phyloP scores from a whole-genome alignment of 345 rosid species.

The Eucalyptus tenuipes region DNA sequence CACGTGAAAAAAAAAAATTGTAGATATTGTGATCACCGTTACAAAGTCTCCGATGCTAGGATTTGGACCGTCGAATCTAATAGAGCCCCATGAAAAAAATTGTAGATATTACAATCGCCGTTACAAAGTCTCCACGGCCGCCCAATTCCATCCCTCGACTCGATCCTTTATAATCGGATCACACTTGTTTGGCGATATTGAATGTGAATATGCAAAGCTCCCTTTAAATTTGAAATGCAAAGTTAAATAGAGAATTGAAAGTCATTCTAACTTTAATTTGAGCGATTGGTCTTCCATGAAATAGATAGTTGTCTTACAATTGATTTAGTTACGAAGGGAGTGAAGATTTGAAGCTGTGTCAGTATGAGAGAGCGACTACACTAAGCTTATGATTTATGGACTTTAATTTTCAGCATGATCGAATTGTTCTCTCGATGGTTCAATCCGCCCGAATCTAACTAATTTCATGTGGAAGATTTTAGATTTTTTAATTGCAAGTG shows the following conservation, averaged over 20 bases:
- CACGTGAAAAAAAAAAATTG: background rate
- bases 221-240: background rate
- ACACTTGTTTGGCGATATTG: no score
- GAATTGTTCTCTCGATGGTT: background rate
- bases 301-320: background rate
- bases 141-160: background rate
- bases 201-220: background rate
- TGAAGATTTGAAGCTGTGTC: background rate
- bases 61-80: background rate
- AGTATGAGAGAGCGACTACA: background rate
- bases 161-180: background rate
- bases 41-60: background rate
- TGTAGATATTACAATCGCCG: rapidly evolving
- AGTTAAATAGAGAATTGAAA: background rate
- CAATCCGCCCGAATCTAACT: background rate
- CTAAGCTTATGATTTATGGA: background rate
- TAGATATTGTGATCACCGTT: rapidly evolving
- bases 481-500: background rate
- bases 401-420: background rate
- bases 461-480: background rate
- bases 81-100: background rate
- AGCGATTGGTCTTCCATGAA: background rate
- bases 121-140: background rate
- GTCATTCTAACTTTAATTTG: background rate
- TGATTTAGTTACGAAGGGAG: background rate